Base-by-base conservation (phyloP, 1,284 basidiomycete genomes). In the Kwoniella shivajii region DNA sequence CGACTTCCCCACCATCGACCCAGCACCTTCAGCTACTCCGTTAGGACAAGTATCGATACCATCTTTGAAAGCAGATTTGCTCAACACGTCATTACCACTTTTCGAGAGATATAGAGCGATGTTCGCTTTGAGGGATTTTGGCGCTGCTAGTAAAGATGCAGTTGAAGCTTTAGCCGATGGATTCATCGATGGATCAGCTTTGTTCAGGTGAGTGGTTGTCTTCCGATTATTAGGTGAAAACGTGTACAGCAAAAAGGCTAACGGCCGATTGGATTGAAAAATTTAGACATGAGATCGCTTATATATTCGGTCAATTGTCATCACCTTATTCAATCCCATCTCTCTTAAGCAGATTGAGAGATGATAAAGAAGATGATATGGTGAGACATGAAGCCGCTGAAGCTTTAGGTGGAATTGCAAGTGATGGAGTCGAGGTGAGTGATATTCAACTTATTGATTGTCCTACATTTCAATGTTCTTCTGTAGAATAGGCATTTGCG, bases 321-420 rank as follows among this genome's bases (percentile, higher is more conserved):
- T 93, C 92, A 5, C 84, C 88, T 1, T 87, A 93, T 71, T 90
- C 92, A 0, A 89, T 98, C 22, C 92, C 94, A 1, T 83, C 88
- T 1, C 84, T 99, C 26, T 75, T 98, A 38, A 77, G 83, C 36
- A 90, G 96, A 16, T 82, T 99, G 9, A 80, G 85, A 61, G 82
- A 95, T 64, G 59, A 73, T 0, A 73, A 79, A 1, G 96, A 99
- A 78, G 88, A 89, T 45, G 92, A 96, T 57, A 99, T 99, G 96
- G 96, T 99, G 4, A 86, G 96, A 24, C 96, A 99, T 71, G 96
- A 99, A 79, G 96, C 95, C 20, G 96, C 96, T 6, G 96, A 99
- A 78, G 96, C 96, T 2, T 84, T 99, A 0, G 96, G 96, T 20
- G 92, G 94, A 4, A 97, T 99, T 50, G 92, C 89, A 1, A 92